Base-by-base conservation (phyloP, 768 basidiomycete genomes). In the Amanita subjunquillea region DNA sequence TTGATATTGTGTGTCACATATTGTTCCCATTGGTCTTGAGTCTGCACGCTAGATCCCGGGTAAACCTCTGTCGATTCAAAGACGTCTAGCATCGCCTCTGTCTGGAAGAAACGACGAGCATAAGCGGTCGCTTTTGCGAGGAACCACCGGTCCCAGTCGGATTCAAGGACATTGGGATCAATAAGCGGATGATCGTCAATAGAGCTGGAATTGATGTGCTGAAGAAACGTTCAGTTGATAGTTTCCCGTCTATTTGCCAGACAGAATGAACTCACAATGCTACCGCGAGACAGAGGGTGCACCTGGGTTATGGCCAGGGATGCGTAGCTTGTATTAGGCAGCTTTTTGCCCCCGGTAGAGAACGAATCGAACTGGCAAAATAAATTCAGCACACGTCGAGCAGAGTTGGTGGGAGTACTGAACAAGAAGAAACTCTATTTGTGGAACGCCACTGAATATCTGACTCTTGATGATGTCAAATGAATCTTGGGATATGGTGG, bases 211-310 rank as follows among this genome's bases (percentile, higher is more conserved):
- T 54, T 58, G 41, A 64, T 60, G 43, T 65, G 62, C 61, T 67
- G 38, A 1, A 29, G 6, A 37, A 27, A n/a, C 23, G 34, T 38
- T 17, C 4, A 37, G 15, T 17, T 30, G 34, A n/a, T 13, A 6
- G 17, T 3, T 29, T 29, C 36, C 23, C 37, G 39, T 20, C 17
- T 23, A 29, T 27, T 13, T 17, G 42, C 15, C 15, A 20, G 12
- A 42, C 15, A 20, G 12, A 42, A 40, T 30, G 32, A 9, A 48
- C 60, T 55, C 45, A 69, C 67, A 32, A 67, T 62, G 49, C 63
- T 69, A 17, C 78, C 79, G 36, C 76, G 69, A 22, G 75, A 75
- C 44, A 74, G 58, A 2, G 73, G 74, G 56, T 73, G 74, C 36
- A 75, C 63, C 27, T 72, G 66, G 20, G 64, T 64, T 13, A 64